Evolutionary conservation across 2,329 filamentous ascomycete species (phyloP), one percentile per base, ranked within the genome.

Genomic region (Nannizziopsis barbatae): DNA sequence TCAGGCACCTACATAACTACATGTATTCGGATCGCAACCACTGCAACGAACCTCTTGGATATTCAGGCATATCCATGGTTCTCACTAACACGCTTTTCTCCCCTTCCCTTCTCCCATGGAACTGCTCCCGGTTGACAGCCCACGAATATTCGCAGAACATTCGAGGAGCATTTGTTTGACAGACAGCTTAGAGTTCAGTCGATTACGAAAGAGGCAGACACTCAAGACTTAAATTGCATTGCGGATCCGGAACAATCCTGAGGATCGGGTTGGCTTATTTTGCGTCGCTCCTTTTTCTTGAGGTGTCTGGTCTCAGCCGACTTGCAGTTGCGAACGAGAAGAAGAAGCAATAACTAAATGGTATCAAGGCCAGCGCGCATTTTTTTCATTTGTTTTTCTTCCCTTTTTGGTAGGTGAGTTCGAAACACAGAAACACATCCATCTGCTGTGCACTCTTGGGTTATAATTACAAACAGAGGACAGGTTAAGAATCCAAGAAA

Each of bases 141-240:
- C 45, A 15, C 36, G 44, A 48, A 48, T 42, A 36, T 48, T 17
- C 42, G 31, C 45, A 42, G 45, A 48, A 42, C 38, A 42, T 48
- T 42, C 45, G 38, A 42, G 31, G 38, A 20, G 12, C 35, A 3
- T 42, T 36, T 2, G 8, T 48, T 30, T 30, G 38, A n/a, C 30
- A 42, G 38, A 42, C 14, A 6, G 14, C 15, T 32, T 46, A 46
- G 27, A 46, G 27, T 40, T 46, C 36, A 46, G 44, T 46, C 27
- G 33, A 46, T 46, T 46, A 40, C 44, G 44, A 46, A 27, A 40
- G 14, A 32, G 31, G 44, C 44, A 46, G 35, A 46, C 7, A 27
- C 4, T 27, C 22, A 7, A 27, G 22, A 27, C 4, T 27, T 27
- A 27, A 27, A 45, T 11, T 40, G 20, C 22, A 46, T 22, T n/a